Conservation (phyloP, 306 rosid genomes). For the Benincasa hispida region DNA sequence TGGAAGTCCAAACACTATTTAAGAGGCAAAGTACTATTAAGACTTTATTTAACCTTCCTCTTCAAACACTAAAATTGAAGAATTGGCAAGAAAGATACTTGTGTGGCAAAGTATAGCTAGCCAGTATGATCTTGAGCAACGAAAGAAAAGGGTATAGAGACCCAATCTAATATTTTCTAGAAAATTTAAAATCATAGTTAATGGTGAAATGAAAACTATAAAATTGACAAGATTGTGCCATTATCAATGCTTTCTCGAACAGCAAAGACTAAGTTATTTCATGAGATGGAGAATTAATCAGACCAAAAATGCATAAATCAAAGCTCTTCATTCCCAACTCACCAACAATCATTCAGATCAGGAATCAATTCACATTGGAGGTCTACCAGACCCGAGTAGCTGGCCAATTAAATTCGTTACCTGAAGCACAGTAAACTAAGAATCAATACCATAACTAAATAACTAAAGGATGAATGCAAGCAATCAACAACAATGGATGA, state of each 20-base stretch:
- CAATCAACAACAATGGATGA: background rate
- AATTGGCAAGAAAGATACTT: background rate
- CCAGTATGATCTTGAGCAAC: background rate
- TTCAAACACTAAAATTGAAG: background rate
- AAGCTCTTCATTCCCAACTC: background rate
- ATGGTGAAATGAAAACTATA: background rate
- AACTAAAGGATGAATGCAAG: background rate
- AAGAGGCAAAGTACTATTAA: background rate
- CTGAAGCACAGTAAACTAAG: background rate
- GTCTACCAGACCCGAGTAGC: constrained; percentile 13
- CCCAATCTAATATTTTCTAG: background rate
- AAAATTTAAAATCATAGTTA: background rate
- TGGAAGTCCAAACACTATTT: no score
- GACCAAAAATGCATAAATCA: background rate
- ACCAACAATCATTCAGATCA: background rate
- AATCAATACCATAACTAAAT: background rate
- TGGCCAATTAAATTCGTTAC: constrained; percentile 14
- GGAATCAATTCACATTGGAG: constrained; percentile 1
- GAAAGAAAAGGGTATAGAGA: background rate
- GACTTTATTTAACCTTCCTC: background rate
- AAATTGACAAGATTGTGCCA: background rate
- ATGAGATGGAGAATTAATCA: background rate
- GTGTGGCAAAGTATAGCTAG: background rate
- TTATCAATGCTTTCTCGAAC: background rate
- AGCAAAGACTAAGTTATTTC: background rate